Percentiles rank a stretch among this genome's conserved stretches.
phyloP scores from a whole-genome alignment of 2,329 filamentous ascomycete genomes.

The Alternaria solani region DNA sequence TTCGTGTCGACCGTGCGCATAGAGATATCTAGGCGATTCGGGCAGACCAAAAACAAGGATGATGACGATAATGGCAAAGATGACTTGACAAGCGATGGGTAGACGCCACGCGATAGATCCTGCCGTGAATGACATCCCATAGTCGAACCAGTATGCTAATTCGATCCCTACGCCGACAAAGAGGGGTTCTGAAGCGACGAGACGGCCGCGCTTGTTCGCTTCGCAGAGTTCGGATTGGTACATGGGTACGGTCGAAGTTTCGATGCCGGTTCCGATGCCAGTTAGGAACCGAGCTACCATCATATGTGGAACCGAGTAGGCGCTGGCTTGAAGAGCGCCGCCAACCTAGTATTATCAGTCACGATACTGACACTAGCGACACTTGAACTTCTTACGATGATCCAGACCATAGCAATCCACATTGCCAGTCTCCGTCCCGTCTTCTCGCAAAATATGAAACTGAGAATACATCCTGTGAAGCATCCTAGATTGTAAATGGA shows the following conservation, averaged over 20 bases:
- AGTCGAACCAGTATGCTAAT: conserved; percentile 55
- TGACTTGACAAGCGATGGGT: conserved; percentile 57
- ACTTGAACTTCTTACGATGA: conserved; percentile 34
- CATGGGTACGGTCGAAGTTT: conserved; percentile 62
- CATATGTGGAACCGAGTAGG: conserved; percentile 53
- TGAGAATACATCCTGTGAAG: conserved; percentile 51
- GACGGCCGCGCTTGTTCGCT: conserved; percentile 64
- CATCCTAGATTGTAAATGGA: conserved; percentile 53
- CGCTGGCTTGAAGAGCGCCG: conserved; percentile 49
- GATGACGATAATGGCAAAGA: conserved; percentile 55
- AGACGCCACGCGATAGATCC: conserved; percentile 58
- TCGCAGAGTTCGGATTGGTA: conserved; percentile 62
- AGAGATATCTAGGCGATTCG: conserved; percentile 39
- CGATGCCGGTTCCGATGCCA: conserved; percentile 63
- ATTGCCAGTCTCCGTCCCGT: conserved; percentile 49
- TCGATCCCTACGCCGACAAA: conserved; percentile 59
- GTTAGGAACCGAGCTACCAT: conserved; percentile 62
- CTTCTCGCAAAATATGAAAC: conserved; percentile 50
- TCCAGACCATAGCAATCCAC: conserved; percentile 56
- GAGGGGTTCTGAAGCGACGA: conserved; percentile 66
- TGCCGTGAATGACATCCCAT: conserved; percentile 49
- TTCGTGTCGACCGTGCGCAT: conserved; percentile 49
- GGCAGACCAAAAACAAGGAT: conserved; percentile 51
- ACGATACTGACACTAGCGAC: not conserved
- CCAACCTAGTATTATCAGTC: conserved; percentile 36